Percentiles rank a stretch among this genome's conserved stretches.
Evolutionary conservation across 75 land plant species (phyloP).

Genomic region (Larix kaempferi): DNA sequence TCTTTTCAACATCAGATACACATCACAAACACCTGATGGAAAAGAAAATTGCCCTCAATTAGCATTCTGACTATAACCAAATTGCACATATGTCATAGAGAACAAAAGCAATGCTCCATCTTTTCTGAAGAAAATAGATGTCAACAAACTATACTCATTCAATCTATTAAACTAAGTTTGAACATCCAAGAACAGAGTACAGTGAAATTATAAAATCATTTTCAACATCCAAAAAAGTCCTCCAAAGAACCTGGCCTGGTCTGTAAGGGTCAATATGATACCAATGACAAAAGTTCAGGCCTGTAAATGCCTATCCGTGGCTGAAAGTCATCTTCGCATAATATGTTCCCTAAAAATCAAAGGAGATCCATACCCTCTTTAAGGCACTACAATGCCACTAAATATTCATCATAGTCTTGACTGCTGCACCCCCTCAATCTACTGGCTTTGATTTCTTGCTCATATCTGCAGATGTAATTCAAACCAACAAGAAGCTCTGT

Average conservation of each 20-base stretch:
- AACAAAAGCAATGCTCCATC: background rate
- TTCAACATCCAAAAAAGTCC: background rate
- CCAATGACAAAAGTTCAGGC: background rate
- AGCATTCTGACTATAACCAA: background rate
- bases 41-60: background rate
- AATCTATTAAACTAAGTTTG: background rate
- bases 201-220: background rate
- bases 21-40: background rate
- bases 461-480: conserved; percentile 59
- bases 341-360: background rate
- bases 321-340: background rate
- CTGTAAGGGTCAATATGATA: background rate
- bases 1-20: conserved; percentile 2
- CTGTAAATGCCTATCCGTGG: background rate
- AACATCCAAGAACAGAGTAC: background rate
- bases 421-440: conserved; percentile 42
- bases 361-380: background rate
- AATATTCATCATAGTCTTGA: conserved; percentile 33
- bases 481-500: conserved; percentile 75
- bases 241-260: background rate
- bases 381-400: conserved; percentile 28
- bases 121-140: background rate
- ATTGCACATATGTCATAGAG: background rate
- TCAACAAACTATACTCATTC: background rate
- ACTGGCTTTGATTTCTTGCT: conserved; percentile 50